Conservation (phyloP, 305 asterid genomes). For the Fraxinus dipetala region DNA sequence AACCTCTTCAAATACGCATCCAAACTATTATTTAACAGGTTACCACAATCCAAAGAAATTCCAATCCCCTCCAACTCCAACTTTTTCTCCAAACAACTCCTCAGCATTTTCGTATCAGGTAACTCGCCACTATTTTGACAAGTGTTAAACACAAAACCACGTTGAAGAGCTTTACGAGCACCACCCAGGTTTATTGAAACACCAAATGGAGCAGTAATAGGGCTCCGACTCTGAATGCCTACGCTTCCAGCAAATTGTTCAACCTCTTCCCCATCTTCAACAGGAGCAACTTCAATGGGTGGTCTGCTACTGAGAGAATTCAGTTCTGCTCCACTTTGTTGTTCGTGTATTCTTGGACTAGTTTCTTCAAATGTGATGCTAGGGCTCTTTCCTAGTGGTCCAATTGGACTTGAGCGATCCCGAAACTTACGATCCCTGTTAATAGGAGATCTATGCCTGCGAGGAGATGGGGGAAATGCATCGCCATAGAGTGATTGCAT, state of each 20-base stretch:
- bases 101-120: conserved; percentile 53
- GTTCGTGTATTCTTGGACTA: conserved; percentile 49
- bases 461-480: conserved; percentile 59
- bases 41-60: conserved; percentile 59
- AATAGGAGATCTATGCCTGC: conserved; percentile 60
- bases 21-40: conserved; percentile 63
- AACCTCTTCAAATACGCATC: conserved; percentile 63
- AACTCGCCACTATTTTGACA: conserved; percentile 46
- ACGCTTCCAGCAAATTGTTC: conserved; percentile 62
- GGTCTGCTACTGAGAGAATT: conserved; percentile 75
- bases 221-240: conserved; percentile 43
- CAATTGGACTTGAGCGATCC: conserved; percentile 83
- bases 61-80: conserved; percentile 63
- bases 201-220: conserved; percentile 73
- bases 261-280: conserved; percentile 91
- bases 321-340: conserved; percentile 67
- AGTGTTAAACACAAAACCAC: conserved; percentile 27
- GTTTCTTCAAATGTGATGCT: conserved; percentile 57
- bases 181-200: conserved; percentile 35
- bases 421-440: conserved; percentile 53
- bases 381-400: conserved; percentile 77
- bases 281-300: conserved; percentile 43
- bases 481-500: conserved; percentile 56
- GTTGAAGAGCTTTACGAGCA: conserved; percentile 32
- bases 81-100: conserved; percentile 53